Conservation (phyloP, 345 rosid genomes). For the Pseudoturritis turrita region DNA sequence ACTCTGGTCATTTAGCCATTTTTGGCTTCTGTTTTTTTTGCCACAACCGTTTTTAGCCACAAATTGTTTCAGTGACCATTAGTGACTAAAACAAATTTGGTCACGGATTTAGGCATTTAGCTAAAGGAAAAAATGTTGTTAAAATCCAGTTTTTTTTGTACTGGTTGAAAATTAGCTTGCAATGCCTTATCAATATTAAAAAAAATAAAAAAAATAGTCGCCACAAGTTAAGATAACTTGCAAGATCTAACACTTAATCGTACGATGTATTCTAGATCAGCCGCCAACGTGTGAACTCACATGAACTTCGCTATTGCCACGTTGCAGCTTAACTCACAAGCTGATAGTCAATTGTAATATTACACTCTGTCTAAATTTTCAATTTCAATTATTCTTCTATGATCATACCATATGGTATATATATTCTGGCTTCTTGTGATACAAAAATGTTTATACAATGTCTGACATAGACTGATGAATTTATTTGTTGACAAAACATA, state of each 20-base stretch:
- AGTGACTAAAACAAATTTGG: no score
- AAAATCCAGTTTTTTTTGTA: no score
- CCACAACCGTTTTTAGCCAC: no score
- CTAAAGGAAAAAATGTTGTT: no score
- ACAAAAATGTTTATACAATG: neutral
- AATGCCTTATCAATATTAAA: no score
- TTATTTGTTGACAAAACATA: neutral
- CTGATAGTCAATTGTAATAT: neutral
- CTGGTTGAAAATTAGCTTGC: no score
- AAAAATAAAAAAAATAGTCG: no score
- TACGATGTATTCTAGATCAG: neutral
- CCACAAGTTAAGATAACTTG: neutral
- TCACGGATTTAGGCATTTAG: no score
- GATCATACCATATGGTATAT: neutral
- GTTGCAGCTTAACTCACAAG: conserved; percentile 7
- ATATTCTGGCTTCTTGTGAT: neutral
- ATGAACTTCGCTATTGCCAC: conserved; percentile 5
- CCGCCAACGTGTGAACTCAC: conserved; percentile 11
- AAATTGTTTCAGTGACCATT: no score
- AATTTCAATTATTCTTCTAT: neutral
- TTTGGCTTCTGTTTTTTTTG: no score
- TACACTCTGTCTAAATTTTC: neutral
- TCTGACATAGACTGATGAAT: neutral
- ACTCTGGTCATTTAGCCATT: no score
- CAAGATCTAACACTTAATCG: neutral